Conservation (phyloP, 176 grass and related monocot genomes). For the Oryza nivara region DNA sequence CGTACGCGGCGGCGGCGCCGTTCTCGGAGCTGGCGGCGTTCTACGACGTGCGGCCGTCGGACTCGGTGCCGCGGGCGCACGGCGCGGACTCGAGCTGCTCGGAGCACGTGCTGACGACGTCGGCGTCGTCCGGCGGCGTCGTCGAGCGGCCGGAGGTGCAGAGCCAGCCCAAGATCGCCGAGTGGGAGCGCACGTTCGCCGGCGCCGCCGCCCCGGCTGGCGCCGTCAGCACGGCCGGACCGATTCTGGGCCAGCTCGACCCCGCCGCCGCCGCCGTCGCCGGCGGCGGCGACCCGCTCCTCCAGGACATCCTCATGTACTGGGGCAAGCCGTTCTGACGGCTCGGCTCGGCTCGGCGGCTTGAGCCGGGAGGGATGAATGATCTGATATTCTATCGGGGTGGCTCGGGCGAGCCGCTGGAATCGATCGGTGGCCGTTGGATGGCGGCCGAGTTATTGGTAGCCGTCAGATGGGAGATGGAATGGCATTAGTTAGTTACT, state of each 20-base stretch:
- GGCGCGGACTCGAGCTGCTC: slow-evolving; percentile 70
- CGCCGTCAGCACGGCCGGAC: slow-evolving; percentile 20
- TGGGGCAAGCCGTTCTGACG: slow-evolving; percentile 64
- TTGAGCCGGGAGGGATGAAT: background rate
- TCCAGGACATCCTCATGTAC: slow-evolving; percentile 69
- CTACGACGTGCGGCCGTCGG: slow-evolving; percentile 57
- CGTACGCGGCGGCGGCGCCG: slow-evolving; percentile 31
- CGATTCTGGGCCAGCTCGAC: slow-evolving; percentile 37
- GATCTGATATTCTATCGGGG: background rate
- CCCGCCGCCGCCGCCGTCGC: background rate
- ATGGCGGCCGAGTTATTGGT: slow-evolving; percentile 2
- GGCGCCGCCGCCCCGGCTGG: background rate
- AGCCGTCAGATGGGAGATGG: background rate
- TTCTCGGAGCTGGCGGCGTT: slow-evolving; percentile 52
- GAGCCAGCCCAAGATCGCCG: slow-evolving; percentile 61
- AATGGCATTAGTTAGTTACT: background rate
- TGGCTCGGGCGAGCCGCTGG: slow-evolving; percentile 28
- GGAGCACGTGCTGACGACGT: slow-evolving; percentile 52
- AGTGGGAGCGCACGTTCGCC: slow-evolving; percentile 60
- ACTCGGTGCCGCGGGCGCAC: slow-evolving; percentile 62
- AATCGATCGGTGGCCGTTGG: background rate
- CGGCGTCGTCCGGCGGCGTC: slow-evolving; percentile 37
- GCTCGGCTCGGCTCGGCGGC: background rate
- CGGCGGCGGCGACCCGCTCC: slow-evolving; percentile 42
- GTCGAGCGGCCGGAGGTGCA: slow-evolving; percentile 67